Evolutionary conservation across 108 stramenopile species (phyloP).

Genomic region (Ochromonas danica): DNA sequence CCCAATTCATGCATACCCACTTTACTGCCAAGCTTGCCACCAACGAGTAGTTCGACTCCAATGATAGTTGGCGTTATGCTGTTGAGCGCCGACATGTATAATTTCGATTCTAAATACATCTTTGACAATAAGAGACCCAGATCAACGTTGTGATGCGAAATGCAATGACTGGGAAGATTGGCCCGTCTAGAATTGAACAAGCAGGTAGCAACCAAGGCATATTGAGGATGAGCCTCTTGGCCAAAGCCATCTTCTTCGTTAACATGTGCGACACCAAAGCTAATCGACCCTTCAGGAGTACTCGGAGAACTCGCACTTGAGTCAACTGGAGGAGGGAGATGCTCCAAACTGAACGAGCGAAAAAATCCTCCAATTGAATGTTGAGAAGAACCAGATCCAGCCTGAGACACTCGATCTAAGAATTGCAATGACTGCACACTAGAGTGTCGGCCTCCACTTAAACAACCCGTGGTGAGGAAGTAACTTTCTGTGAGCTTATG

Average conservation of each 20-base stretch:
- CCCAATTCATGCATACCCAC: not conserved
- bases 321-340: too few relatives aligned
- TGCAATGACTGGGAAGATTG: not conserved
- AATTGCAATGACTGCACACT: too few relatives aligned
- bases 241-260: not conserved
- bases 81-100: not conserved
- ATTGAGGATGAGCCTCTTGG: too few relatives aligned
- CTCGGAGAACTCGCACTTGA: not conserved
- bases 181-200: too few relatives aligned
- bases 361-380: too few relatives aligned
- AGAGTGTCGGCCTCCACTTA: too few relatives aligned
- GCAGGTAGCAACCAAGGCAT: too few relatives aligned
- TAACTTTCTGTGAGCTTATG: too few relatives aligned
- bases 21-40: not conserved
- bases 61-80: constrained; percentile 8
- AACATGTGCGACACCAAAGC: not conserved
- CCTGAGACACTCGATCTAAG: too few relatives aligned
- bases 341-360: too few relatives aligned
- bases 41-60: not conserved
- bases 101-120: not conserved
- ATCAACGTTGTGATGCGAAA: not conserved
- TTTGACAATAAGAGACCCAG: not conserved
- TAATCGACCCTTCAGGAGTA: not conserved
- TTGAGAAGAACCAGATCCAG: not conserved
- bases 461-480: not conserved